Percentiles rank a stretch among this genome's conserved stretches.
Conservation (phyloP, 2,329 filamentous ascomycete species). For the Pestalotiopsis sp. region DNA sequence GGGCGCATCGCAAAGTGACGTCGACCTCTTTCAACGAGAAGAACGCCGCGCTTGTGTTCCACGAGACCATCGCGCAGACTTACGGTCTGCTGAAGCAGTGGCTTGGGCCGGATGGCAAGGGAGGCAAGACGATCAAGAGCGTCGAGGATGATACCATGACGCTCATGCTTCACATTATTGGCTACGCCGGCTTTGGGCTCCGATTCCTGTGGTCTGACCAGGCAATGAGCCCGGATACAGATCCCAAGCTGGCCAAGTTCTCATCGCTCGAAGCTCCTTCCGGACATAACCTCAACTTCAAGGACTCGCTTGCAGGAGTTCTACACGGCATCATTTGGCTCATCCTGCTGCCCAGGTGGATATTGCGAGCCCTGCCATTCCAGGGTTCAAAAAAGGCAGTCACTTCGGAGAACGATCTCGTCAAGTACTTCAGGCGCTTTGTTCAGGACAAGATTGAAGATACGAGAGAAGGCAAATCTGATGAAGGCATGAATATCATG, state of each 20-base stretch:
- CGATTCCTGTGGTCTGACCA: conserved; percentile 66
- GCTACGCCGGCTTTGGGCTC: conserved; percentile 73
- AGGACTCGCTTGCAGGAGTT: conserved; percentile 61
- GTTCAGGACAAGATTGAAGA: conserved; percentile 61
- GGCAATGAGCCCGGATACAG: conserved; percentile 42
- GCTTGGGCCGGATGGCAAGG: conserved; percentile 44
- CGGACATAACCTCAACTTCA: conserved; percentile 68
- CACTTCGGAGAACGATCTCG: conserved; percentile 63
- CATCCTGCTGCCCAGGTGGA: conserved; percentile 59
- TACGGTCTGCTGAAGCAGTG: conserved; percentile 62
- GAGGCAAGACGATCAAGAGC: conserved; percentile 53
- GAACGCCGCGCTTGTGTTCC: conserved; percentile 70
- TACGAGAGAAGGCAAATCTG: conserved; percentile 35
- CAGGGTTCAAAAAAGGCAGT: conserved; percentile 53
- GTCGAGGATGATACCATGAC: conserved; percentile 68
- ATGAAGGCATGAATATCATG: conserved; percentile 56
- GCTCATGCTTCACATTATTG: conserved; percentile 57
- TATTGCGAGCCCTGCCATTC: conserved; percentile 56
- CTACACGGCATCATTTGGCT: conserved; percentile 67
- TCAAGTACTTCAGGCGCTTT: conserved; percentile 71
- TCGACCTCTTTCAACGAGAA: conserved; percentile 76
- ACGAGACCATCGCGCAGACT: conserved; percentile 65
- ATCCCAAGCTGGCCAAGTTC: conserved; percentile 50
- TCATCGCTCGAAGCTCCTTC: conserved; percentile 45
- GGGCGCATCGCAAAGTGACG: conserved; percentile 72